A percentile compares a stretch with the other conserved stretches of the same genome.
phyloP scores from a whole-genome alignment of 805 yeast species.

The Candida chauliodis region DNA sequence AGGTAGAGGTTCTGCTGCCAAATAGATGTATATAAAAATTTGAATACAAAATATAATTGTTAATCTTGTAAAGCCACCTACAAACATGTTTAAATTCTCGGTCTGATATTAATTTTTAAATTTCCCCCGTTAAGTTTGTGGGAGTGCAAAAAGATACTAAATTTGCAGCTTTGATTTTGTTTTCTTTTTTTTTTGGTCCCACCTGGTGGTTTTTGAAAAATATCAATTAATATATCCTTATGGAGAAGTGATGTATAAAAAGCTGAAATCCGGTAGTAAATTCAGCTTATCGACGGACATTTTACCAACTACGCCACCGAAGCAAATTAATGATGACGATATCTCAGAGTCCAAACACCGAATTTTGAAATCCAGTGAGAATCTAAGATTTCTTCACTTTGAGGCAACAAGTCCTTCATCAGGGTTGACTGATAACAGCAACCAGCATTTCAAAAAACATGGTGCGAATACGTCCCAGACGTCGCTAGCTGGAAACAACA shows the following conservation, averaged over 20 bases:
- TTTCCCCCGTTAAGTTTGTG: too few relatives aligned
- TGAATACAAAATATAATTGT: too few relatives aligned
- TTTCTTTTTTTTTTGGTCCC: too few relatives aligned
- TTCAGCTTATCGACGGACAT: conserved; percentile 1
- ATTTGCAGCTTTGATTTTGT: too few relatives aligned
- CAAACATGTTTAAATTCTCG: too few relatives aligned
- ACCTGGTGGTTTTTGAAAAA: too few relatives aligned
- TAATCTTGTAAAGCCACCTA: too few relatives aligned
- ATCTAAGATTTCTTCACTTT: neutral
- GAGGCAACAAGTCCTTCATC: neutral
- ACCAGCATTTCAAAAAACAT: conserved; percentile 4
- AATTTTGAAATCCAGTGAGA: neutral
- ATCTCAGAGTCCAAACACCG: neutral
- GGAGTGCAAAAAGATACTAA: too few relatives aligned
- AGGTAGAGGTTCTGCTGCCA: conserved; percentile 67
- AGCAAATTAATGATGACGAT: neutral
- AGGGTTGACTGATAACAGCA: neutral
- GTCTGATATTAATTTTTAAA: too few relatives aligned
- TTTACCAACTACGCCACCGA: conserved; percentile 4
- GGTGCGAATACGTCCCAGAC: neutral
- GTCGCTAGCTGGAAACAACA: neutral
- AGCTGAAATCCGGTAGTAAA: too few relatives aligned
- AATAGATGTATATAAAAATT: conserved; percentile 16
- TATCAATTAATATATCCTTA: too few relatives aligned
- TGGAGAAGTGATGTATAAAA: too few relatives aligned